These are phyloP conservation scores for Tetracladium maxilliforme DNA, from an alignment of 2,329 filamentous ascomycete genomes.

Conservation along the genomic window DNA sequence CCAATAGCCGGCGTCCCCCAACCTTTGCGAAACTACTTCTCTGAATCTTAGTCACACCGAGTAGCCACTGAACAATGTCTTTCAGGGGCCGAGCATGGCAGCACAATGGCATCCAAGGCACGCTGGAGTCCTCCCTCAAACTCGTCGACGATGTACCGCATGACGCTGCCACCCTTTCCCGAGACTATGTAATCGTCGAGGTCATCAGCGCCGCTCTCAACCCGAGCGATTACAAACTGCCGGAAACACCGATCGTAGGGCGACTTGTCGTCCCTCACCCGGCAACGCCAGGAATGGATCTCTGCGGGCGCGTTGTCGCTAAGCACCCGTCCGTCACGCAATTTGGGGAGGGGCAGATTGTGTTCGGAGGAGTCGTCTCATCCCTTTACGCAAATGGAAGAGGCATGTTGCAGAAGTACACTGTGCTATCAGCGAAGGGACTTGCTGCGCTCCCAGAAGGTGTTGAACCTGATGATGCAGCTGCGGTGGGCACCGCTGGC, in stretches of 20 bases:
- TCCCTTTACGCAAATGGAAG: too few species aligned
- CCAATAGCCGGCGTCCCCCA: too few species aligned
- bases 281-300: constrained; percentile 34
- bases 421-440: constrained; percentile 15
- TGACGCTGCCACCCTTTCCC: constrained; percentile 18
- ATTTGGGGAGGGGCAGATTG: constrained; percentile 22
- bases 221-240: constrained; percentile 49
- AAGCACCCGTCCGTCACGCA: constrained; percentile 13
- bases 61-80: too few species aligned
- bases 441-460: constrained; percentile 25
- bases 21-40: too few species aligned
- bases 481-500: constrained; percentile 27
- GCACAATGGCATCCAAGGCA: too few species aligned
- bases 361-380: constrained; percentile 23
- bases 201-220: constrained; percentile 40
- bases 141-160: constrained; percentile 25
- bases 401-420: constrained; percentile 29
- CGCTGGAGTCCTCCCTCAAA: too few species aligned
- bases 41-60: too few species aligned
- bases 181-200: constrained; percentile 35
- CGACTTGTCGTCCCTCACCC: constrained; percentile 22
- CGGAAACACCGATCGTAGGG: constrained; percentile 29
- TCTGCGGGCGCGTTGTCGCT: constrained; percentile 25
- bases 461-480: constrained; percentile 23
- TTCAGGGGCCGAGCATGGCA: too few species aligned